These are phyloP conservation scores for Piper betle DNA, from an alignment of 164 flowering plant species.

Conservation along the genomic window DNA sequence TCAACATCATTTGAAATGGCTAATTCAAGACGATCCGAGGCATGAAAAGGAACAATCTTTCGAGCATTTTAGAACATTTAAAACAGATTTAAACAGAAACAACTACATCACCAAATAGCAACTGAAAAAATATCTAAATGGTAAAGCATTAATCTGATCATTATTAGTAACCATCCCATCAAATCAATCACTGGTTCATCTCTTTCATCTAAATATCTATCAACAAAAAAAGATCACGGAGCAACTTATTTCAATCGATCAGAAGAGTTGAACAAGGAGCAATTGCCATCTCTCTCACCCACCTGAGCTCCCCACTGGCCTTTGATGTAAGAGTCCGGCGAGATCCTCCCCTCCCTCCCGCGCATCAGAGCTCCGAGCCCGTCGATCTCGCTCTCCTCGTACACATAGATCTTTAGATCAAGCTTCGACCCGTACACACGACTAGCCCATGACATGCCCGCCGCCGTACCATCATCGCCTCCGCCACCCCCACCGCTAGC, in stretches of 20 bases:
- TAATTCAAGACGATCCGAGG: too few species aligned
- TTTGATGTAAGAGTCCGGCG: slow-evolving; percentile 40
- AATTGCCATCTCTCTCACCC: neutral
- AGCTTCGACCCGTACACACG: slow-evolving; percentile 52
- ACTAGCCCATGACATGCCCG: slow-evolving; percentile 38
- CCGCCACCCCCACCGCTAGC: neutral
- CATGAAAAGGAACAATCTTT: too few species aligned
- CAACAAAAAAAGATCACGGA: too few species aligned
- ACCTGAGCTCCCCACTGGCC: slow-evolving; percentile 99
- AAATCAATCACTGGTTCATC: too few species aligned
- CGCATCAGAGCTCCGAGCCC: slow-evolving; percentile 57
- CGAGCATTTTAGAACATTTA: too few species aligned
- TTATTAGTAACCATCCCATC: too few species aligned
- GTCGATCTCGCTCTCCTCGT: slow-evolving; percentile 73
- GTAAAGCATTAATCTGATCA: too few species aligned
- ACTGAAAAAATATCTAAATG: too few species aligned
- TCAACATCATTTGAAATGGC: too few species aligned
- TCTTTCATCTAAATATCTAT: too few species aligned
- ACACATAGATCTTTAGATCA: slow-evolving; percentile 71
- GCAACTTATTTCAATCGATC: too few species aligned
- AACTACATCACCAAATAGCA: neutral
- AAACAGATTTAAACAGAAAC: neutral
- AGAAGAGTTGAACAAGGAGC: too few species aligned
- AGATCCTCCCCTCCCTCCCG: slow-evolving; percentile 61
- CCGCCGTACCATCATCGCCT: slow-evolving; percentile 6